Evolutionary conservation across 2,329 filamentous ascomycete genomes (phyloP).

Genomic region (Periglandula ipomoeae): DNA sequence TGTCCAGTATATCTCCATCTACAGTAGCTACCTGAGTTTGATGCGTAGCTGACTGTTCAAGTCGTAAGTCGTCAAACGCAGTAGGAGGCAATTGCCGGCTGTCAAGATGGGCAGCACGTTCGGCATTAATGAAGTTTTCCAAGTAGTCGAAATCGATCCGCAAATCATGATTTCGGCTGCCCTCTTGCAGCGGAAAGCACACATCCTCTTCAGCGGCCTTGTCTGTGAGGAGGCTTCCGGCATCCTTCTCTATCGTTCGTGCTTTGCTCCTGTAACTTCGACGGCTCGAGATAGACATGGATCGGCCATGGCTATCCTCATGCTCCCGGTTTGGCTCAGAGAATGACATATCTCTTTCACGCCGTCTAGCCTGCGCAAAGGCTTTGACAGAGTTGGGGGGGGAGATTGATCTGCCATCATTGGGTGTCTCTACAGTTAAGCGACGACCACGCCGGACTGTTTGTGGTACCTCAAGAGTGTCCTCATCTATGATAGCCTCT

Average conservation of each 20-base stretch:
- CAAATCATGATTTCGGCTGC: constrained; percentile 58
- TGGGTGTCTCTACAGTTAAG: constrained; percentile 45
- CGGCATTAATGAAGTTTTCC: constrained; percentile 74
- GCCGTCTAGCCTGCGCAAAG: constrained; percentile 82
- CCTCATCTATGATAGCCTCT: constrained; percentile 67
- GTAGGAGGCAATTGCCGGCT: constrained; percentile 36
- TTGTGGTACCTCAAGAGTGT: constrained; percentile 49
- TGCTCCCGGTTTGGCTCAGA: constrained; percentile 36
- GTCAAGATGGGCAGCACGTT: constrained; percentile 38
- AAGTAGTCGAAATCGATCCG: constrained; percentile 89
- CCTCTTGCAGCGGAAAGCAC: constrained; percentile 73
- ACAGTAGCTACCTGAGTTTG: constrained; percentile 34
- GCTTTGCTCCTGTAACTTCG: constrained; percentile 48
- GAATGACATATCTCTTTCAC: constrained; percentile 62
- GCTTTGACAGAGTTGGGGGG: constrained; percentile 97
- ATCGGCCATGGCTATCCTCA: constrained; percentile 52
- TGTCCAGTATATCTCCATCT: constrained; percentile 49
- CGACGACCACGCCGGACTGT: constrained; percentile 38
- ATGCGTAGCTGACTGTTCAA: constrained; percentile 17
- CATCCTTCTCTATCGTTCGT: constrained; percentile 52
- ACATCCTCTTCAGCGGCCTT: constrained; percentile 79
- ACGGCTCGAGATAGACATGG: constrained; percentile 60
- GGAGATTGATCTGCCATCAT: constrained; percentile 61
- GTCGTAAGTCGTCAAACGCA: constrained; percentile 24
- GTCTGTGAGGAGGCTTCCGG: constrained; percentile 51